Conservation (phyloP, 2,329 filamentous ascomycete genomes). For the Xylaria sp. region DNA sequence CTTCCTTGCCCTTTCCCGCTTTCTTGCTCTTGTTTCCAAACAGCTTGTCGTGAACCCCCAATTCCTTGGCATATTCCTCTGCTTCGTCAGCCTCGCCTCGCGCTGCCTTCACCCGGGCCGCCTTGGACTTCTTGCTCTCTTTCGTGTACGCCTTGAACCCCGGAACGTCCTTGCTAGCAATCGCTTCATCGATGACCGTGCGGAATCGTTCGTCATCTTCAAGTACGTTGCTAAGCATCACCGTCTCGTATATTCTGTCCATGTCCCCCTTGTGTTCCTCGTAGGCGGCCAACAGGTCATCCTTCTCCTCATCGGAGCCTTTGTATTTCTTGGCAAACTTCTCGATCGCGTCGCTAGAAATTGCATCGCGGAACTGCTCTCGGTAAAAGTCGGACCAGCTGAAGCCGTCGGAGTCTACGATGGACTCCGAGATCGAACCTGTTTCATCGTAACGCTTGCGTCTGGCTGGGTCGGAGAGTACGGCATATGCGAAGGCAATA, state of each 20-base stretch:
- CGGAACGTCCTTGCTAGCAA: conserved; percentile 68
- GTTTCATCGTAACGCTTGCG: conserved; percentile 88
- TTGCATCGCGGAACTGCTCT: conserved; percentile 76
- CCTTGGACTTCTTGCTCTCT: conserved; percentile 69
- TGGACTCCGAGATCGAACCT: conserved; percentile 82
- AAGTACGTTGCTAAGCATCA: conserved; percentile 84
- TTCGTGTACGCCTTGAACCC: conserved; percentile 70
- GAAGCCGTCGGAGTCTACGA: conserved; percentile 79
- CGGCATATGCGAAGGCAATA: conserved; percentile 90
- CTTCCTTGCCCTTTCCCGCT: conserved; percentile 45
- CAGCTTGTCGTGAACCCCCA: conserved; percentile 73
- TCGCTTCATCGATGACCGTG: conserved; percentile 77
- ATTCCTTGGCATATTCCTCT: conserved; percentile 71
- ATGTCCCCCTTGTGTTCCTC: conserved; percentile 73
- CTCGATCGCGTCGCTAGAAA: conserved; percentile 74
- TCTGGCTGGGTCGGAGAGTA: conserved; percentile 81
- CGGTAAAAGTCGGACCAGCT: conserved; percentile 90
- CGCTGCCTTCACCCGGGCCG: conserved; percentile 62
- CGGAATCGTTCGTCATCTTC: conserved; percentile 87
- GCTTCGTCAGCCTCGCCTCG: conserved; percentile 72
- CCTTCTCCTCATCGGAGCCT: conserved; percentile 80
- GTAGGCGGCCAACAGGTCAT: conserved; percentile 78
- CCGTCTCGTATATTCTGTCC: conserved; percentile 73
- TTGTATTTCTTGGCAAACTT: conserved; percentile 80
- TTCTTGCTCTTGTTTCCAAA: conserved; percentile 56